These are phyloP conservation scores for Trichoderma asperelloides DNA, from an alignment of 495 filamentous ascomycete genomes.

Conservation along the genomic window DNA sequence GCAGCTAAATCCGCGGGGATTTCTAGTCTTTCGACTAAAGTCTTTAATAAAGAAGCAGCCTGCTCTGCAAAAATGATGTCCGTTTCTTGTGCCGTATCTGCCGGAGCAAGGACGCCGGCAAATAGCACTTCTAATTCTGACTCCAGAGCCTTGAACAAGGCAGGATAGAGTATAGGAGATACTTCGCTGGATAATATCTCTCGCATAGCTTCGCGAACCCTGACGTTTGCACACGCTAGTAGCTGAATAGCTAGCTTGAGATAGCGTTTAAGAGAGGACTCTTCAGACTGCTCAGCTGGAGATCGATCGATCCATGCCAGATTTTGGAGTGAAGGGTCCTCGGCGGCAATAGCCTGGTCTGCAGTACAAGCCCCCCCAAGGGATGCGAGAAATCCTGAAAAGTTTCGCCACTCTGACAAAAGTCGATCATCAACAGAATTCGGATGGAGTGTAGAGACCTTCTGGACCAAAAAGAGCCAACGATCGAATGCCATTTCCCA, in stretches of 20 bases:
- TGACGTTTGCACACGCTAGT: conserved; percentile 51
- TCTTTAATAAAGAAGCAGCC: conserved; percentile 50
- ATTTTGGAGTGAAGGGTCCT: conserved; percentile 47
- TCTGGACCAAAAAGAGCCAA: conserved; percentile 51
- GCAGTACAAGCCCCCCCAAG: conserved; percentile 59
- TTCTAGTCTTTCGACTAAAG: conserved; percentile 51
- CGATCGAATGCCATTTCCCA: conserved; percentile 55
- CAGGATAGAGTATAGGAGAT: conserved; percentile 47
- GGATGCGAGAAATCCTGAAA: conserved; percentile 56
- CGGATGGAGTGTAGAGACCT: conserved; percentile 40
- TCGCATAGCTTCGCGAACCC: conserved; percentile 52
- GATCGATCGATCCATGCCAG: conserved; percentile 55
- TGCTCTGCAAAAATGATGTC: conserved; percentile 57
- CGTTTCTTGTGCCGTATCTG: conserved; percentile 44
- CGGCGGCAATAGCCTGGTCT: conserved; percentile 40
- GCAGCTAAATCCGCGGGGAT: conserved; percentile 48
- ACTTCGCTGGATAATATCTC: conserved; percentile 54
- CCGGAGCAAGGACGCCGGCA: conserved; percentile 38
- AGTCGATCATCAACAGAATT: conserved; percentile 43
- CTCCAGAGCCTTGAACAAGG: conserved; percentile 52
- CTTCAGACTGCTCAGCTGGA: conserved; percentile 47
- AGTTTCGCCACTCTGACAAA: conserved; percentile 56
- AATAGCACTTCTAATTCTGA: conserved; percentile 51
- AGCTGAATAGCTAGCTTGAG: conserved; percentile 53
- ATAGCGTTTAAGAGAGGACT: conserved; percentile 48